Conservation (phyloP, 257 asterid species). For the Paulownia fortunei region DNA sequence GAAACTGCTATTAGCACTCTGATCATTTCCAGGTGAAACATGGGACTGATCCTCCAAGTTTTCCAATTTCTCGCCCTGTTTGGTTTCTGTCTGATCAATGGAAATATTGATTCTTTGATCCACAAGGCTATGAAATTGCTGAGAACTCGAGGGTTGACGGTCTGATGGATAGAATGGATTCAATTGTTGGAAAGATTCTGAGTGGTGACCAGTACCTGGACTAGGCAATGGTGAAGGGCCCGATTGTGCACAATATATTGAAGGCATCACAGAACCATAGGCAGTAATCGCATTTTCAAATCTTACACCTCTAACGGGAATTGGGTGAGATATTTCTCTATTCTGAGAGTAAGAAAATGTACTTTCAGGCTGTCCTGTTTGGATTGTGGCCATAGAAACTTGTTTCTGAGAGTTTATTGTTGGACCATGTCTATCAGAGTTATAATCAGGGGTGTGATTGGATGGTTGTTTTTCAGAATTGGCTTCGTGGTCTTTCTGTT, state of each 20-base stretch:
- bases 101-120: constrained; percentile 49
- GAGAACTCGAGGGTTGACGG: constrained; percentile 42
- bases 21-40: constrained; percentile 62
- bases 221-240: constrained; percentile 50
- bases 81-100: constrained; percentile 48
- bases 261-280: constrained; percentile 49
- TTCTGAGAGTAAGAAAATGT: constrained; percentile 41
- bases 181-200: constrained; percentile 46
- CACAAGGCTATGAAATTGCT: constrained; percentile 42
- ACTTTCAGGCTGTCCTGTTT: constrained; percentile 50
- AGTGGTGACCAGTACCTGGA: constrained; percentile 49
- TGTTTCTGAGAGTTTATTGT: constrained; percentile 39
- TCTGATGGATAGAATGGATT: constrained; percentile 40
- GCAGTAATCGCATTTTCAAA: constrained; percentile 45
- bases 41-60: constrained; percentile 48
- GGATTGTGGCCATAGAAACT: constrained; percentile 36
- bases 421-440: constrained; percentile 45
- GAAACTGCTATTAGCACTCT: constrained; percentile 62
- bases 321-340: constrained; percentile 56
- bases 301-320: constrained; percentile 63
- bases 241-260: constrained; percentile 41
- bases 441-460: constrained; percentile 40
- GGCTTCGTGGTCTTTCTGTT: constrained; percentile 48
- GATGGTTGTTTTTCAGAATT: constrained; percentile 46
- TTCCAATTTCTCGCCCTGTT: constrained; percentile 43